Conservation (phyloP, 306 rosid genomes). For the Castanospermum australe region DNA sequence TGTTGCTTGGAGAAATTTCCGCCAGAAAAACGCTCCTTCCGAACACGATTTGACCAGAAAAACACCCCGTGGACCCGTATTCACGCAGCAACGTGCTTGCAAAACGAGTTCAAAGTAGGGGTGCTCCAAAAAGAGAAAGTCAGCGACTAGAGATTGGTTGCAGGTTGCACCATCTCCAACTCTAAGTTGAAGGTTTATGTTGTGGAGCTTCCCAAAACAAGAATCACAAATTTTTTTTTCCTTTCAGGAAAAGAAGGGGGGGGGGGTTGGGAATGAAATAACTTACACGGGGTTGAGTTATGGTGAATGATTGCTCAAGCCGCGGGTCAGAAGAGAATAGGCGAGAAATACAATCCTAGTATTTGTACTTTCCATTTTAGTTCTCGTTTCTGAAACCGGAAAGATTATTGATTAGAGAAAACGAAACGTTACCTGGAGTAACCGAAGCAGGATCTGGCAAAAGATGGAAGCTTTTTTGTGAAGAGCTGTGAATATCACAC, state of each 20-base stretch:
- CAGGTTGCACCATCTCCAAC: background rate
- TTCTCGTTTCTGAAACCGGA: background rate
- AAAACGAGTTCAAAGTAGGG: too few species aligned
- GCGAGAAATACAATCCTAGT: background rate
- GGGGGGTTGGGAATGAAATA: background rate
- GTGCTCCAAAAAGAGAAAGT: background rate
- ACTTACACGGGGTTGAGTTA: background rate
- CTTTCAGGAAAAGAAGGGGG: background rate
- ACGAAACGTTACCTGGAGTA: conserved; percentile 35
- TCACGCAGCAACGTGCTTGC: too few species aligned
- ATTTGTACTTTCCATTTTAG: background rate
- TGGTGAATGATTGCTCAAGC: background rate
- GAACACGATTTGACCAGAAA: background rate
- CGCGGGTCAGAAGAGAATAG: too few species aligned
- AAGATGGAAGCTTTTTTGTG: background rate
- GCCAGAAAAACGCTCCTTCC: background rate
- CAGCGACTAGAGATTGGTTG: background rate
- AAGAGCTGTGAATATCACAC: conserved; percentile 24
- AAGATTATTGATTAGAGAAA: background rate
- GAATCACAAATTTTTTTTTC: background rate
- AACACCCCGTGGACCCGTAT: too few species aligned
- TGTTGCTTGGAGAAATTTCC: background rate
- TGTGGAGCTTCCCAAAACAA: background rate
- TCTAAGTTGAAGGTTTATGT: background rate
- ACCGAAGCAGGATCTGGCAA: conserved; percentile 53